These are phyloP conservation scores for Gracilaria gracilis DNA, from an alignment of 23 red algal genomes.

Conservation along the genomic window DNA sequence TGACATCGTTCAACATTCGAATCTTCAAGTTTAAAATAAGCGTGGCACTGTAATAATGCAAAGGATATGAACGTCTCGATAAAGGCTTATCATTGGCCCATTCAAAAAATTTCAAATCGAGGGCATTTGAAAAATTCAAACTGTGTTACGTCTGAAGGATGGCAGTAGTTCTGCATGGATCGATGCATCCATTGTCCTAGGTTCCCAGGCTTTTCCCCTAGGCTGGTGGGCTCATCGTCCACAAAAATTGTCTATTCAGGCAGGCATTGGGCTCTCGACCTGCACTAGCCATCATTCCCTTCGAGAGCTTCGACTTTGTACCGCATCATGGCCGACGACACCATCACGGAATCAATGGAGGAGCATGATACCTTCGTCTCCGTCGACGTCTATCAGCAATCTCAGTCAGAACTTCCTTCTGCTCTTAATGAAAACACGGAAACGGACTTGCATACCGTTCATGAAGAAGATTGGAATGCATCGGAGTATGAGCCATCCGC, in stretches of 20 bases:
- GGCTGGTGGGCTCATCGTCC: conserved; percentile 6
- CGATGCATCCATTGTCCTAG: not conserved
- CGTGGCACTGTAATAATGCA: not conserved
- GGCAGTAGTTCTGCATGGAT: not conserved
- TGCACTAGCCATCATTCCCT: not conserved
- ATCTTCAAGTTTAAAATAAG: not conserved
- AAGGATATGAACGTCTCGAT: not conserved
- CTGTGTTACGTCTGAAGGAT: not conserved
- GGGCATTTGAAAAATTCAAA: conserved; percentile 27
- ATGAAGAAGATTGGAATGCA: conserved; percentile 30
- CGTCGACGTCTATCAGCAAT: conserved; percentile 36
- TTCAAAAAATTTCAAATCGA: conserved; percentile 35
- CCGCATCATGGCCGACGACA: conserved; percentile 41
- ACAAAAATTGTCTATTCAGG: not conserved
- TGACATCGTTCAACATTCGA: too few species aligned
- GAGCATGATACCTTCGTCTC: conserved; percentile 70
- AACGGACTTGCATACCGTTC: conserved; percentile 11
- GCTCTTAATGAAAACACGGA: conserved; percentile 24
- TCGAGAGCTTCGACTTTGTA: not conserved
- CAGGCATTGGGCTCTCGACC: not conserved
- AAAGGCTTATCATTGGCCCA: conserved; percentile 16
- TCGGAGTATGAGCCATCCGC: conserved; percentile 3
- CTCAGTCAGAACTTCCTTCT: not conserved
- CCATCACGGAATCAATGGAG: conserved; percentile 36
- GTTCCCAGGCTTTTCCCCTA: not conserved